Base-by-base conservation (phyloP, 768 basidiomycete species). In the Lepiota venenata region DNA sequence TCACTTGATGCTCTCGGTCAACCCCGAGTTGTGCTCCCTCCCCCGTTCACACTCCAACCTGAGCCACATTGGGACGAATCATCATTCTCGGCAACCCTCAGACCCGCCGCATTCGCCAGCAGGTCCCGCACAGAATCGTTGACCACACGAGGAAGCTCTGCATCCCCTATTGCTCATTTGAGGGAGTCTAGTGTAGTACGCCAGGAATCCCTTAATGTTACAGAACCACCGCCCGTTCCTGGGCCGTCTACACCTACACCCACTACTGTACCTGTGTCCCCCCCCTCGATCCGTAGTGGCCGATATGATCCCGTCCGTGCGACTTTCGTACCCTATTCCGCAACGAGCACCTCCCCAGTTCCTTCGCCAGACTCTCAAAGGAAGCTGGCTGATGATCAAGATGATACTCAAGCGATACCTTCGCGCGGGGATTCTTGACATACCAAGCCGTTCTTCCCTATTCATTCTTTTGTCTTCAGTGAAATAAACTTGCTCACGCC, bases 1-100 rank as follows among this genome's bases (percentile, higher is more conserved):
- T 62, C 66, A 47, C 69, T 70, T 16, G 70, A 71, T 46, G 56
- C 64, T 25, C 58, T 66, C 55, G 55, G 59, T 39, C 59, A 64
- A 18, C 58, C 64, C 22, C 51, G 66, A 20, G 56, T 63, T 49
- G 60, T 63, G 52, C 66, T 78, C 52, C 74, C 77, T 14, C 79
- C 85, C 14, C 87, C 87, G 2, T 87, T 82, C 62, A 80, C 83
- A 9, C 69, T 89, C 3, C 83, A 88, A 63, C 87, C 87, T 2
- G 71, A 69, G 49, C 86, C 85, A 1, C 84, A 81, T 48, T 88
- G 87, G 85, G 80, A 84, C 52, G 71, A 68, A 39, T 65, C 70
- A 2, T 62, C 72, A 0, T 78, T 76, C 63, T 54, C 64, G 21
- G 64, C 75, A 8, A 60, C 64, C 56, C 71, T 74, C 5, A 66